Evolutionary conservation across 306 rosid species (phyloP), one percentile per base, ranked within the genome.

Genomic region (Prunus dulcis): DNA sequence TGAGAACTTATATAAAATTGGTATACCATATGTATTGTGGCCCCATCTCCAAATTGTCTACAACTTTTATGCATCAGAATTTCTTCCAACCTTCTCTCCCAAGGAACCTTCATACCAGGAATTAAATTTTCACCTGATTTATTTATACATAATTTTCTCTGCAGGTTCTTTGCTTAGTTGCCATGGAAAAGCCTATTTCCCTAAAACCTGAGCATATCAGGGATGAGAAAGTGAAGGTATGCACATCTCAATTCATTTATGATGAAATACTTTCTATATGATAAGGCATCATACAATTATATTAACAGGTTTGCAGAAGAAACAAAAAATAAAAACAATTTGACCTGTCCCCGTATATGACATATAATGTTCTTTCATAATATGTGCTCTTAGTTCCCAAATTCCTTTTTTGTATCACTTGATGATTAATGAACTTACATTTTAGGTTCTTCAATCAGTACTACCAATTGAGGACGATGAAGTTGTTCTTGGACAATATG

Each of bases 161-260:
- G 64, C 91, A 95, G 99, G 89, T 92, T 77, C 88, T 95, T 69
- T 95, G 99, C 84, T 83, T 95, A 86, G 86, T 95, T 80, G 97
- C 99, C 34, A 95, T 95, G 99, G 99, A 95, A 82, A 95, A 89
- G 75, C 99, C 99, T 18, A 46, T 95, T 84, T 92, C 99, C 81
- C 90, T 92, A 77, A 95, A 78, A 76, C 97, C 99, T 14, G 99
- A 95, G 90, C 85, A 95, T 74, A 91, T 95, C 72, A 91, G 99
- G 45, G 99, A 95, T 53, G 99, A 92, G 88, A 95, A 95, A 95
- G 97, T 95, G 73, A 95, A 95, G 97, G 99, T 95, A n/a, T 25
- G 86, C 69, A 61, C 72, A 79, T 41, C 13, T 50, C 1, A 0
- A 9, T 15, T 38, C 45, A 66, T 53, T 22, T 60, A 18, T 23